A percentile compares a stretch with the other conserved stretches of the same genome.
These are phyloP conservation scores for Thalassiosira hispida DNA, from an alignment of 352 stramenopile species.

Conservation along the genomic window DNA sequence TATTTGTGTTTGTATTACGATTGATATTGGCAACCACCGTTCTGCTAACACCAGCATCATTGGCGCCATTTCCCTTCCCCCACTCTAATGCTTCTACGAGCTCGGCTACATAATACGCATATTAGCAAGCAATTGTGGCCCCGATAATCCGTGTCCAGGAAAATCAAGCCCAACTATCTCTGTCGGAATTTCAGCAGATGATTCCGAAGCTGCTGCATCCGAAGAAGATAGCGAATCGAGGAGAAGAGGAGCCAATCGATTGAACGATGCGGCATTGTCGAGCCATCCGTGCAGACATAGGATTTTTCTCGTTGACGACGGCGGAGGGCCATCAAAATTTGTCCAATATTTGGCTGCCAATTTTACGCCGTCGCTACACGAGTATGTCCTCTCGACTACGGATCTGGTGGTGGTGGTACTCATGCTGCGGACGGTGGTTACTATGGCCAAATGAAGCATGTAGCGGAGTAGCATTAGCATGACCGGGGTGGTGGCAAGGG, in stretches of 20 bases:
- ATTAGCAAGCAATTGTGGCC: slow-evolving; percentile 62
- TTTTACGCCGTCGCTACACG: slow-evolving; percentile 60
- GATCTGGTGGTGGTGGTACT: slow-evolving; percentile 6
- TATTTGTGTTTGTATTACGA: slow-evolving; percentile 1
- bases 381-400: slow-evolving; percentile 41
- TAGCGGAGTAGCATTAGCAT: too few species aligned
- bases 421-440: neutral
- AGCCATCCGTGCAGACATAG: slow-evolving; percentile 79
- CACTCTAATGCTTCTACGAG: slow-evolving; percentile 65
- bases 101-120: slow-evolving; percentile 76
- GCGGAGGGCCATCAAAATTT: slow-evolving; percentile 27
- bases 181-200: slow-evolving; percentile 18
- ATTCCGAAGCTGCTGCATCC: neutral
- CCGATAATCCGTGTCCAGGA: slow-evolving; percentile 70
- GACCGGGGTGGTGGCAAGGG: too few species aligned
- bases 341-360: slow-evolving; percentile 48
- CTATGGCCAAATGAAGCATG: neutral
- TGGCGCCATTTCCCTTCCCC: slow-evolving; percentile 22
- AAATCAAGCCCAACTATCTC: slow-evolving; percentile 79
- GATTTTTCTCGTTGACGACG: slow-evolving; percentile 43
- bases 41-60: slow-evolving; percentile 10
- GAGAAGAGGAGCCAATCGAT: slow-evolving; percentile 60
- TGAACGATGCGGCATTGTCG: slow-evolving; percentile 75
- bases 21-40: neutral
- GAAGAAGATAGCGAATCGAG: slow-evolving; percentile 24